These are phyloP conservation scores for Ascocoryne sarcoides DNA, from an alignment of 2,329 filamentous ascomycete genomes.

Conservation along the genomic window DNA sequence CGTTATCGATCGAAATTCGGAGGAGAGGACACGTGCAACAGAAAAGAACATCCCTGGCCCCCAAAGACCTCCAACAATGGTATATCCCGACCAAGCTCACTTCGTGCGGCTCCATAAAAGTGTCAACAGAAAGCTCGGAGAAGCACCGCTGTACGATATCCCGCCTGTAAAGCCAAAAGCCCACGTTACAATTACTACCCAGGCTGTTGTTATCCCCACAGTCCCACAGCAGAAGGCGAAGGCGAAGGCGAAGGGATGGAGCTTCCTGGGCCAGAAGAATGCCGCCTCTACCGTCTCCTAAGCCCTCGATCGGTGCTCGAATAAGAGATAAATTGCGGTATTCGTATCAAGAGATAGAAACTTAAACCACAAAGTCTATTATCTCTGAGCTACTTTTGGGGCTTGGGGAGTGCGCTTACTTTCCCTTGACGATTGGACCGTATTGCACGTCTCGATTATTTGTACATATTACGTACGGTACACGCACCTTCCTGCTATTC, in stretches of 20 bases:
- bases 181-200: constrained; percentile 1
- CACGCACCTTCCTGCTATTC: no score
- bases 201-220: no score
- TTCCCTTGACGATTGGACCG: no score
- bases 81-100: constrained; percentile 23
- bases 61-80: constrained; percentile 16
- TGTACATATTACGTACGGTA: no score
- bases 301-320: no score
- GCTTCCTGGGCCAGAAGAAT: constrained; percentile 20
- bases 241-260: constrained; percentile 22
- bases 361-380: no score
- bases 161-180: constrained; percentile 5
- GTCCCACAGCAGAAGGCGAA: constrained; percentile 8
- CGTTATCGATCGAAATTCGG: no score
- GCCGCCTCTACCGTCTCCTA: constrained; percentile 11
- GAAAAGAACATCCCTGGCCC: constrained; percentile 6
- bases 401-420: no score
- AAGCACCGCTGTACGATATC: constrained; percentile 23
- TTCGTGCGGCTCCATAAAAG: constrained; percentile 27
- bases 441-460: no score
- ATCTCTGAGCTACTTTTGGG: no score
- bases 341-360: no score
- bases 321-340: no score
- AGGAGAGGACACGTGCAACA: not conserved
- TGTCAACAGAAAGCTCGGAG: constrained; percentile 26